These are phyloP conservation scores for Pyricularia sp. DNA, from an alignment of 2,329 filamentous ascomycete species.

Conservation along the genomic window DNA sequence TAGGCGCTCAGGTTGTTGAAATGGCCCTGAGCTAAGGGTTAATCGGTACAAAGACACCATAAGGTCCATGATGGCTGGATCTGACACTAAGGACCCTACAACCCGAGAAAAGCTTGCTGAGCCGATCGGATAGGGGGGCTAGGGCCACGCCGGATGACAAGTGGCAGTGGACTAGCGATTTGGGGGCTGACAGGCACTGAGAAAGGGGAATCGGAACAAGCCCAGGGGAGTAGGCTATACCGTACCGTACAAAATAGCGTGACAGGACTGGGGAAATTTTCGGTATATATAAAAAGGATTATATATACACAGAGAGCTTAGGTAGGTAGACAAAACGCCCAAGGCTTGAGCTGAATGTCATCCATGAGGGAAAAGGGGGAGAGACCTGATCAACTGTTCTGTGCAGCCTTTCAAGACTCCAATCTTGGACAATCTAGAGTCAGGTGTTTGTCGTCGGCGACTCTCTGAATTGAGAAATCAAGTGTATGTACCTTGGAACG, in stretches of 20 bases:
- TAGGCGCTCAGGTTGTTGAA: neutral
- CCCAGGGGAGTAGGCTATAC: neutral
- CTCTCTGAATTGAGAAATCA: too few relatives aligned
- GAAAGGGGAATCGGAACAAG: neutral
- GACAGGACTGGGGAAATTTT: neutral
- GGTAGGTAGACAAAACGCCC: too few relatives aligned
- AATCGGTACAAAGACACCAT: neutral
- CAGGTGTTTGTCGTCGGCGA: too few relatives aligned
- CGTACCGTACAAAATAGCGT: too few relatives aligned
- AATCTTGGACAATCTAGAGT: too few relatives aligned
- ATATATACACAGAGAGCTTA: neutral
- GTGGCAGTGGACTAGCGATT: neutral
- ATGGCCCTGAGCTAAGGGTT: neutral
- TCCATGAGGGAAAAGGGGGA: too few relatives aligned
- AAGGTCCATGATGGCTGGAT: neutral
- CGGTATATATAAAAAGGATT: neutral
- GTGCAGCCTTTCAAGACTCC: too few relatives aligned
- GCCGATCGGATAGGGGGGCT: neutral
- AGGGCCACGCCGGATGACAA: neutral
- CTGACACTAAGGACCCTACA: neutral
- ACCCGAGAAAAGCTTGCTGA: neutral
- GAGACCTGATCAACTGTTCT: too few relatives aligned
- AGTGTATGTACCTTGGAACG: too few relatives aligned
- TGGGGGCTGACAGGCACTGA: neutral
- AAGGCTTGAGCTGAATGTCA: too few relatives aligned